A percentile compares a stretch with the other conserved stretches of the same genome.
phyloP scores from a whole-genome alignment of 2,329 filamentous ascomycete genomes.

The Penicillium paneum region DNA sequence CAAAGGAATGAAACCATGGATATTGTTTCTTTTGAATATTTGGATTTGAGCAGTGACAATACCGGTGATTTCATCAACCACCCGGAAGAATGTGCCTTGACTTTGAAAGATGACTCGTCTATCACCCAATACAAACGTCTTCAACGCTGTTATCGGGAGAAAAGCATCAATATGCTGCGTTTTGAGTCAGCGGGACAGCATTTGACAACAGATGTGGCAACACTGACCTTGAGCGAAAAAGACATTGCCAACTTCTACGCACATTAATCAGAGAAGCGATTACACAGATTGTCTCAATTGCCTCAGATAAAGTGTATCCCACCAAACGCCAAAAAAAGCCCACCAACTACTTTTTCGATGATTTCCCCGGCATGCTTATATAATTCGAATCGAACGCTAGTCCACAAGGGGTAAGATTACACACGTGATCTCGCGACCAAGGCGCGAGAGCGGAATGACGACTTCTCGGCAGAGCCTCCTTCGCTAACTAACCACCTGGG shows the following conservation, averaged over 20 bases:
- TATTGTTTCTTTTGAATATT: conserved; percentile 37
- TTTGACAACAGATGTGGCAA: not conserved
- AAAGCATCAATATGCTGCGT: conserved; percentile 41
- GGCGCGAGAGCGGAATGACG: not conserved
- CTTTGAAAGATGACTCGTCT: conserved; percentile 37
- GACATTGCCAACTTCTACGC: conserved; percentile 22
- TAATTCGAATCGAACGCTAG: conserved; percentile 4
- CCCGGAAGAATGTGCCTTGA: conserved; percentile 36
- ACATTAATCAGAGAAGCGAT: conserved; percentile 16
- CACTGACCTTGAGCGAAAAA: conserved; percentile 33
- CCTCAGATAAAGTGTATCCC: conserved; percentile 4
- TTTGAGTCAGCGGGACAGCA: conserved; percentile 22
- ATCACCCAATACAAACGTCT: conserved; percentile 28
- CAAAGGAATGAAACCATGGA: conserved; percentile 39
- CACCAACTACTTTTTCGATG: conserved; percentile 12
- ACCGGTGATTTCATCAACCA: conserved; percentile 35
- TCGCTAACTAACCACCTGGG: not conserved
- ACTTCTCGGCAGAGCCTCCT: not conserved
- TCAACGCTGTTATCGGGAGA: conserved; percentile 44
- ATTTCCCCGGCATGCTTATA: conserved; percentile 4
- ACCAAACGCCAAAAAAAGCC: conserved; percentile 12
- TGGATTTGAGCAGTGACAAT: conserved; percentile 28
- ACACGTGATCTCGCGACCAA: conserved; percentile 25
- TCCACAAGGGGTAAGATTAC: conserved; percentile 16
- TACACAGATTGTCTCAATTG: conserved; percentile 7